Percentiles rank a stretch among this genome's conserved stretches.
Evolutionary conservation across 164 flowering plant species (phyloP).

Genomic region (Pachysandra terminalis): DNA sequence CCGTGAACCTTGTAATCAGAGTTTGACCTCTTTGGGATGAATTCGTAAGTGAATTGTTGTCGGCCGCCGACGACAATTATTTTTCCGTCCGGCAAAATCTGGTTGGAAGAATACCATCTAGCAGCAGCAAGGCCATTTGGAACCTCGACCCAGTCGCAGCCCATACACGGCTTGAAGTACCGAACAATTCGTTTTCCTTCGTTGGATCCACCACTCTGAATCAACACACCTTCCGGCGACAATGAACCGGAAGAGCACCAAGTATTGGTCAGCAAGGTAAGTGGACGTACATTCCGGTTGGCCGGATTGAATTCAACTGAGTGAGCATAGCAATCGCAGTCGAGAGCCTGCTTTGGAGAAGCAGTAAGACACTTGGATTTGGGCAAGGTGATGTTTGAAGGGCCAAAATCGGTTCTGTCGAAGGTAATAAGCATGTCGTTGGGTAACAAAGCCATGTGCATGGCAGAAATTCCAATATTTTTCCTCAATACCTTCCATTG

Average conservation of each 20-base stretch:
- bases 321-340: conserved; percentile 41
- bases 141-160: conserved; percentile 48
- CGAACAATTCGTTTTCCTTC: conserved; percentile 35
- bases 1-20: not conserved
- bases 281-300: conserved; percentile 27
- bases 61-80: conserved; percentile 47
- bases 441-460: conserved; percentile 37
- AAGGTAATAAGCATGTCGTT: conserved; percentile 29
- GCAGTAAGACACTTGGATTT: conserved; percentile 11
- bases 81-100: conserved; percentile 34
- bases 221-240: conserved; percentile 29
- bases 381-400: conserved; percentile 38
- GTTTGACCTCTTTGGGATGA: conserved; percentile 25
- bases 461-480: conserved; percentile 29
- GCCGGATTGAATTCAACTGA: conserved; percentile 34
- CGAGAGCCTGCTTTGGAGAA: not conserved
- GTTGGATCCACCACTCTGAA: conserved; percentile 40
- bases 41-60: conserved; percentile 36
- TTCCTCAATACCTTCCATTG: conserved; percentile 24
- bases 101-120: conserved; percentile 55
- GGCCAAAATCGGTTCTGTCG: conserved; percentile 38
- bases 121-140: conserved; percentile 13
- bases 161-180: conserved; percentile 25
- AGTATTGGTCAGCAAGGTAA: conserved; percentile 33
- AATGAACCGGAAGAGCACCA: conserved; percentile 63